Evolutionary conservation across 331 rosid genomes (phyloP).

Genomic region (Arachis monticola): DNA sequence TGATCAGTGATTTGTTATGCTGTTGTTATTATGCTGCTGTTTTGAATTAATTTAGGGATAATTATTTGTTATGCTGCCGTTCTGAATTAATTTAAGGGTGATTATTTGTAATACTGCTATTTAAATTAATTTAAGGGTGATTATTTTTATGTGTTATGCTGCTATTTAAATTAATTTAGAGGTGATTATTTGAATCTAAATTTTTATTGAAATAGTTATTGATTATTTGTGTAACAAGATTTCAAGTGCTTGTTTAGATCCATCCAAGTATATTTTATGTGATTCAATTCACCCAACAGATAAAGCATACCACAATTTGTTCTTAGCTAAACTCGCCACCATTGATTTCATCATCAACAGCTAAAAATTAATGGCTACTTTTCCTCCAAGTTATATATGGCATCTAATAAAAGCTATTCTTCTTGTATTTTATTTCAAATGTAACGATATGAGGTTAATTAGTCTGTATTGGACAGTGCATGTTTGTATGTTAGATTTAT

Average conservation of each 20-base stretch:
- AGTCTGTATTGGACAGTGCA: neutral
- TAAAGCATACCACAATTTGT: constrained; percentile 51
- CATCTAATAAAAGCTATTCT: neutral
- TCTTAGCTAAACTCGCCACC: constrained; percentile 31
- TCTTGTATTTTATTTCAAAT: neutral
- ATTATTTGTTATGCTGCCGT: no score
- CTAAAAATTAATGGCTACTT: no score
- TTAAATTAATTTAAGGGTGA: no score
- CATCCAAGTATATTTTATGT: constrained; percentile 64
- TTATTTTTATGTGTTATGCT: no score
- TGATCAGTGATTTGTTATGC: no score
- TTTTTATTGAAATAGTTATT: no score
- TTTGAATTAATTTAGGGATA: no score
- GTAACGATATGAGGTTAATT: neutral
- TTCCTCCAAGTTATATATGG: neutral
- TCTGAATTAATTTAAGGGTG: no score
- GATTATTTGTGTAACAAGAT: constrained; percentile 48
- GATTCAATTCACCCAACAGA: constrained; percentile 72
- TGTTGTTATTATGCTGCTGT: no score
- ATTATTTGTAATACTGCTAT: no score
- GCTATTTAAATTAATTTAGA: no score
- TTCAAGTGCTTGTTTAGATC: constrained; percentile 52
- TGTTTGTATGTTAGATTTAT: neutral
- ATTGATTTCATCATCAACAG: constrained; percentile 45
- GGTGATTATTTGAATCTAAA: no score